Percentiles rank a stretch among this genome's conserved stretches.
Conservation (phyloP, 805 yeast species). For the Yarrowia phangngaensis region DNA sequence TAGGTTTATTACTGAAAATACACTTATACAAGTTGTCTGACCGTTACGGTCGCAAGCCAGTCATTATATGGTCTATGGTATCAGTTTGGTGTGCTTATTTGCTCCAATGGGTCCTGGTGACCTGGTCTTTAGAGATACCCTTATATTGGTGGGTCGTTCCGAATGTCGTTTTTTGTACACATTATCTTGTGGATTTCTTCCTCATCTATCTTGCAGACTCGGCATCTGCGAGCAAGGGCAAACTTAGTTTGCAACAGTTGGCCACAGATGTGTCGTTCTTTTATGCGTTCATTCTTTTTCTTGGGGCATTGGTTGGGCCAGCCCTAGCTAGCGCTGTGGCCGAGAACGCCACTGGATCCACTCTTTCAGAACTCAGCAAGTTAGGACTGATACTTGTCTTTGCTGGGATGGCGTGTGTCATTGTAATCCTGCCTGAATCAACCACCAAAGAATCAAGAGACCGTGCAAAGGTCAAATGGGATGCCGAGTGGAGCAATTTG, state of each 20-base stretch:
- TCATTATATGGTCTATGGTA: constrained; percentile 1
- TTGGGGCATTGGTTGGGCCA: constrained; percentile 9
- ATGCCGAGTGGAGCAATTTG: constrained; percentile 3
- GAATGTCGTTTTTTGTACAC: constrained; percentile 17
- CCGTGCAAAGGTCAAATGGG: constrained; percentile 19
- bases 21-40: constrained; percentile 17
- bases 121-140: background rate
- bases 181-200: constrained; percentile 13
- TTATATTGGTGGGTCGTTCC: constrained; percentile 4
- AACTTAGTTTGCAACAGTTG: constrained; percentile 5
- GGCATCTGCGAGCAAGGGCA: constrained; percentile 4
- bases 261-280: constrained; percentile 18
- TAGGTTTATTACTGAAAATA: background rate
- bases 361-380: constrained; percentile 7
- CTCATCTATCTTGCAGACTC: constrained; percentile 18
- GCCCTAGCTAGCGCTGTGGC: constrained; percentile 3
- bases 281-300: constrained; percentile 14
- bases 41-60: constrained; percentile 3
- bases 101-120: constrained; percentile 11
- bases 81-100: background rate
- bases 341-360: background rate
- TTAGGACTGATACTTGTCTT: constrained; percentile 8
- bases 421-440: constrained; percentile 8
- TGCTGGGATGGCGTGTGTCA: constrained; percentile 13
- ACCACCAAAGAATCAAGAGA: constrained; percentile 1